Base-by-base conservation (phyloP, 495 filamentous ascomycete genomes). In the Trichoderma gamsii region DNA sequence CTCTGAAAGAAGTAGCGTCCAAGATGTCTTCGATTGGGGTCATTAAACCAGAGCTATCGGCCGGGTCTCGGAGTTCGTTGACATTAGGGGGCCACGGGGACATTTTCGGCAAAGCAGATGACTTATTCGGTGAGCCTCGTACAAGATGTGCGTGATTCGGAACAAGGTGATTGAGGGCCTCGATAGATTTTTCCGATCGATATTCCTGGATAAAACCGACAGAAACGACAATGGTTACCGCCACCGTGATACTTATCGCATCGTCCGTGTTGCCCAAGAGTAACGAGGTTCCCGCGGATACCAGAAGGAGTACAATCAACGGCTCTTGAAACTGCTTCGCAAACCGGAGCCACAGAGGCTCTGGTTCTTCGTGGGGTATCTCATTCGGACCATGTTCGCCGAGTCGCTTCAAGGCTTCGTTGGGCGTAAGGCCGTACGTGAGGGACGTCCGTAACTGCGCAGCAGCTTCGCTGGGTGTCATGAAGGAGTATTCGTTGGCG, bases 201-300 rank as follows among this genome's bases (percentile, higher is more conserved):
- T 97, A 98, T 77, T 99, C 95, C 75, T 99, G 95, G 67, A 98
- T 86, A 73, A 99, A 99, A 13, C 92, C 95, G 65, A 98, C 95
- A 1, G 90, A 90, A 46, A 98, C 93, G 21, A 99, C 95, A 74
- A 99, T 98, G 59, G 92, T 95, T 8, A 99, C 95, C 1, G 95
- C 95, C 41, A 96, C 85, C 2, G 94, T 82, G 72, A 99, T 99
- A 77, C 93, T 97, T 72, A 98, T 80, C 6, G 96, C 96, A 81
- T 99, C 95, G 71, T 97, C 93, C 79, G 89, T 87, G 74, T 99
- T 98, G 35, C 95, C 93, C 84, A 99, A 92, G 64, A 97, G 73
- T 63, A 97, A 88, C 0, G 93, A 97, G 51, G 96, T 87, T 7
- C 84, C 90, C 0, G 95, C 93, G n/a, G 94, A 97, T 8, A 83